Conservation (phyloP, 2,329 filamentous ascomycete genomes). For the Pseudogymnoascus sp. region DNA sequence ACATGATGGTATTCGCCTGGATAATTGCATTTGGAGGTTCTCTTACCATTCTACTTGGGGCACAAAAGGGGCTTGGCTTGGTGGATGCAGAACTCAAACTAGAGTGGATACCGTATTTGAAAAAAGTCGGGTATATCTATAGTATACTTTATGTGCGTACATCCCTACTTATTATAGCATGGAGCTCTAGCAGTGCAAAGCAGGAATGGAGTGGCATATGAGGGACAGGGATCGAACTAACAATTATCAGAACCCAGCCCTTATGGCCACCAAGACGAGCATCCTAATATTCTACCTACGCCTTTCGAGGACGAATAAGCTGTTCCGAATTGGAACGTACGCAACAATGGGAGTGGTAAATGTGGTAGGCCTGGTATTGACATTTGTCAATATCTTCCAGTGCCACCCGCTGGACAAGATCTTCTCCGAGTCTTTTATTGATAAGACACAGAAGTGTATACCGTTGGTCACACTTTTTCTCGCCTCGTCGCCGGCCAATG, state of each 20-base stretch:
- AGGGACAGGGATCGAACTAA: background rate
- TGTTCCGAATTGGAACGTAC: conserved; percentile 73
- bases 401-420: conserved; percentile 63
- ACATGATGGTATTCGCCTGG: conserved; percentile 73
- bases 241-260: conserved; percentile 59
- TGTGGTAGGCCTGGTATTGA: conserved; percentile 65
- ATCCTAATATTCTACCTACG: conserved; percentile 81
- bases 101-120: conserved; percentile 41
- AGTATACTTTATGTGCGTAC: conserved; percentile 48
- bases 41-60: conserved; percentile 55
- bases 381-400: conserved; percentile 78
- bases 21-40: conserved; percentile 56
- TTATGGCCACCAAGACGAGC: conserved; percentile 84
- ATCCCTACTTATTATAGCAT: background rate
- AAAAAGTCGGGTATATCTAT: conserved; percentile 52
- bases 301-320: conserved; percentile 63
- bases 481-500: conserved; percentile 76
- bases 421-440: conserved; percentile 39
- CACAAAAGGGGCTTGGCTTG: conserved; percentile 54
- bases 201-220: background rate
- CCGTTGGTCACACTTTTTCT: conserved; percentile 54
- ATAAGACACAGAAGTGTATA: conserved; percentile 11
- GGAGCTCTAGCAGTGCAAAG: background rate
- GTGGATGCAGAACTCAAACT: conserved; percentile 51
- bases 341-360: conserved; percentile 69